Evolutionary conservation across 2,329 filamentous ascomycete species (phyloP).

Genomic region (Bisporella sp.): DNA sequence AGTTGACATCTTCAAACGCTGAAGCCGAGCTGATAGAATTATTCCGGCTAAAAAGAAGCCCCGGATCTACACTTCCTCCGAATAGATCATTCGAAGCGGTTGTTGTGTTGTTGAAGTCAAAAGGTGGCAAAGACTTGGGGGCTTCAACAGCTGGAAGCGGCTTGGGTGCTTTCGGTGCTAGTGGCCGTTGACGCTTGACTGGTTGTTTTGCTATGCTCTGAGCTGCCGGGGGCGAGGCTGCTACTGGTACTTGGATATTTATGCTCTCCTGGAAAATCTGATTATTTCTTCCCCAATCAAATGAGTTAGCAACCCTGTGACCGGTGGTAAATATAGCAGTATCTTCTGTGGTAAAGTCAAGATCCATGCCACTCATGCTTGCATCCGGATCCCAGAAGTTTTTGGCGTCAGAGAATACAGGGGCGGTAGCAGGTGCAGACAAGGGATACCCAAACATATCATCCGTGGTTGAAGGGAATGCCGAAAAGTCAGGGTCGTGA

Average conservation of each 20-base stretch:
- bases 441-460: constrained; percentile 56
- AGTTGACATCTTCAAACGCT: constrained; percentile 17
- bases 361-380: constrained; percentile 48
- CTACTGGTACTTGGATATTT: constrained; percentile 8
- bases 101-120: constrained; percentile 33
- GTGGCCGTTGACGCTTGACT: constrained; percentile 35
- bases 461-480: constrained; percentile 39
- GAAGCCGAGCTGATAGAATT: constrained; percentile 13
- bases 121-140: constrained; percentile 36
- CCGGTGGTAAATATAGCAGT: constrained; percentile 19
- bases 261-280: constrained; percentile 46
- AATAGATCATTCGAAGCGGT: constrained; percentile 43
- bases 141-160: constrained; percentile 10
- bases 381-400: constrained; percentile 50
- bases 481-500: constrained; percentile 41
- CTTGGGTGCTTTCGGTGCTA: constrained; percentile 36
- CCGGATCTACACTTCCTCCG: constrained; percentile 49
- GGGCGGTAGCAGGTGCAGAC: constrained; percentile 46
- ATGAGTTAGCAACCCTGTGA: constrained; percentile 42
- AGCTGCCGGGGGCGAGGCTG: neutral
- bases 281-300: constrained; percentile 50
- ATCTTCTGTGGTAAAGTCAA: constrained; percentile 45
- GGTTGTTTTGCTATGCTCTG: constrained; percentile 15
- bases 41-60: constrained; percentile 46
- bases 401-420: constrained; percentile 36